phyloP scores from a whole-genome alignment of 345 rosid genomes.

The Populus nigra region DNA sequence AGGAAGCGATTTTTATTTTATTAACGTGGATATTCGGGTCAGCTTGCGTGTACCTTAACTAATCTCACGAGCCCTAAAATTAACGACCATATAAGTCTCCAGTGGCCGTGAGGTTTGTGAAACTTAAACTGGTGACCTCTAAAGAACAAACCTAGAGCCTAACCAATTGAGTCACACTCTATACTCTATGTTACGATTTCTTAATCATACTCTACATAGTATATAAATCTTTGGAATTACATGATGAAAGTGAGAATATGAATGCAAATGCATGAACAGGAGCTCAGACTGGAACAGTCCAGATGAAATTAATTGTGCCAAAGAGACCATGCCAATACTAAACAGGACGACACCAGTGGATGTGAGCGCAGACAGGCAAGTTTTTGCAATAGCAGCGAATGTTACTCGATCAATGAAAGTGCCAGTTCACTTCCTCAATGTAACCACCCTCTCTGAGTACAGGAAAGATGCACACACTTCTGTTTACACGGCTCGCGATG shows the following conservation, averaged over 20 bases:
- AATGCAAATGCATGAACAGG: constrained; percentile 2
- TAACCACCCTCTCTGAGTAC: constrained; percentile 24
- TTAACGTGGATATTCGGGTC: too few species aligned
- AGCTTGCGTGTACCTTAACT: too few species aligned
- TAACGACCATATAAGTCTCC: too few species aligned
- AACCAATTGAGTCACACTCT: too few species aligned
- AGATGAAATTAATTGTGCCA: constrained; percentile 8
- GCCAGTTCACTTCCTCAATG: constrained; percentile 16
- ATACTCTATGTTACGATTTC: too few species aligned
- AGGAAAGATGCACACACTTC: constrained; percentile 28
- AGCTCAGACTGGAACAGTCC: constrained; percentile 18
- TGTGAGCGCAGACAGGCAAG: constrained; percentile 1
- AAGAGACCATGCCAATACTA: constrained; percentile 12
- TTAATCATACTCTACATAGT: too few species aligned
- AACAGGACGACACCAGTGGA: neutral
- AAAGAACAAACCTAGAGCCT: too few species aligned
- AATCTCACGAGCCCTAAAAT: too few species aligned
- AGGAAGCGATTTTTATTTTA: too few species aligned
- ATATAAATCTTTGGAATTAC: too few species aligned
- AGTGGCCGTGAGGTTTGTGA: too few species aligned
- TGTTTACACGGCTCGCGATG: neutral
- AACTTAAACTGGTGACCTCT: too few species aligned
- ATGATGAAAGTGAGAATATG: neutral
- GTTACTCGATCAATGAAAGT: constrained; percentile 14
- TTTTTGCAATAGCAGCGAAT: constrained; percentile 6